phyloP scores from a whole-genome alignment of 2,329 filamentous ascomycete genomes.

The Neonectria neomacrospora region DNA sequence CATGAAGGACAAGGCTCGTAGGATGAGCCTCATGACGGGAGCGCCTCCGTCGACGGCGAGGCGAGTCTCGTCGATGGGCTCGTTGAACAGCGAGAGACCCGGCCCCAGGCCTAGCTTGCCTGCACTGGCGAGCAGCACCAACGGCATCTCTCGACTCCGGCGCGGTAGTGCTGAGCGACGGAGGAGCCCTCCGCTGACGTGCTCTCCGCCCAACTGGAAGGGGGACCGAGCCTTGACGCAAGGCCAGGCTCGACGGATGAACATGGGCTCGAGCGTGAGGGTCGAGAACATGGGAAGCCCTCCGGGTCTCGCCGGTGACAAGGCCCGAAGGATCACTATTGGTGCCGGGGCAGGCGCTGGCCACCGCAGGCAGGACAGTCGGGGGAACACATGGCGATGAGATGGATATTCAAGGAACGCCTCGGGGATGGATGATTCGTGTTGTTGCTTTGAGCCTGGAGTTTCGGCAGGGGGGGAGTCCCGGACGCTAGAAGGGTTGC shows the following conservation, averaged over 20 bases:
- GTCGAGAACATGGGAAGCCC: slow-evolving; percentile 44
- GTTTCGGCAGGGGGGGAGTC: slow-evolving; percentile 23
- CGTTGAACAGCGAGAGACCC: slow-evolving; percentile 44
- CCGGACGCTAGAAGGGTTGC: slow-evolving; percentile 9
- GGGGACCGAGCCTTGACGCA: slow-evolving; percentile 58
- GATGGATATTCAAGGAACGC: slow-evolving; percentile 26
- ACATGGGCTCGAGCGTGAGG: slow-evolving; percentile 58
- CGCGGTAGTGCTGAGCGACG: slow-evolving; percentile 62
- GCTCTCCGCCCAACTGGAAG: slow-evolving; percentile 58
- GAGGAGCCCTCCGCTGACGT: slow-evolving; percentile 64
- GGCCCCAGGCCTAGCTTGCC: slow-evolving; percentile 52
- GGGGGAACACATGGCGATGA: slow-evolving; percentile 48
- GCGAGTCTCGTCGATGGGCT: slow-evolving; percentile 60
- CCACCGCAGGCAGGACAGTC: slow-evolving; percentile 48
- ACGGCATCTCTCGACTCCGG: slow-evolving; percentile 66
- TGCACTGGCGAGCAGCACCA: slow-evolving; percentile 60
- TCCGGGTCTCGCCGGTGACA: slow-evolving; percentile 39
- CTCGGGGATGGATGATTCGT: slow-evolving; percentile 36
- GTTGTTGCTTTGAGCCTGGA: slow-evolving; percentile 37
- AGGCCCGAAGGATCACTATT: slow-evolving; percentile 53
- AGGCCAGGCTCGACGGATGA: slow-evolving; percentile 68
- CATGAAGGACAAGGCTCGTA: slow-evolving; percentile 59
- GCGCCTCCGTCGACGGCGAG: slow-evolving; percentile 51
- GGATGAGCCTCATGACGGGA: slow-evolving; percentile 53
- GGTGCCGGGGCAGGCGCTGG: slow-evolving; percentile 44